Percentiles rank a stretch among this genome's conserved stretches.
Evolutionary conservation across 345 rosid genomes (phyloP).

Genomic region (Rubroshorea leprosula): DNA sequence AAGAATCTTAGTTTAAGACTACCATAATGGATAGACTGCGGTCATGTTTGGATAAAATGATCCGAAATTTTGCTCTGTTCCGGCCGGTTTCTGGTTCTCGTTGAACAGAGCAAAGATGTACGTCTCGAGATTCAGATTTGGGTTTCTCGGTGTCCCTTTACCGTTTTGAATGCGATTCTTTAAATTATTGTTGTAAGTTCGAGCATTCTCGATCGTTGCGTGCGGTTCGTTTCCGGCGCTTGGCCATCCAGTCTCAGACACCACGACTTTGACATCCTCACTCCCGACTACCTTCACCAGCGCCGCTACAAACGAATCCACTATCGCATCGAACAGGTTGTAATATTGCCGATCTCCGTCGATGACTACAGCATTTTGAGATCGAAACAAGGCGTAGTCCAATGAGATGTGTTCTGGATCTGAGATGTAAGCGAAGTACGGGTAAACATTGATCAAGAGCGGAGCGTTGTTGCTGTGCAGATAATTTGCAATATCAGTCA

Average conservation of each 20-base stretch:
- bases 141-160: constrained; percentile 15
- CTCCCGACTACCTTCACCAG: constrained; percentile 14
- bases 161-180: neutral
- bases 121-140: constrained; percentile 19
- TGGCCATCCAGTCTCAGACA: constrained; percentile 16
- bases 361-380: neutral
- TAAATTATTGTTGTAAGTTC: constrained; percentile 15
- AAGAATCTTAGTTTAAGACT: no score
- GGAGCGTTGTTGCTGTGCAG: constrained; percentile 14
- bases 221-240: neutral
- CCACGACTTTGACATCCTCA: constrained; percentile 15
- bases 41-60: constrained; percentile 22
- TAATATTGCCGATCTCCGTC: constrained; percentile 16
- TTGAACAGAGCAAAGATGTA: constrained; percentile 26
- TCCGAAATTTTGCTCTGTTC: constrained; percentile 16
- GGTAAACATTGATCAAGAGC: constrained; percentile 18
- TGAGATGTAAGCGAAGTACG: constrained; percentile 6
- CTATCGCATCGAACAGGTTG: constrained; percentile 23
- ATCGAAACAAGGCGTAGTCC: constrained; percentile 17
- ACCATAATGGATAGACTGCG: constrained; percentile 23
- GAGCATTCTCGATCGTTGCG: constrained; percentile 11
- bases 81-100: constrained; percentile 18
- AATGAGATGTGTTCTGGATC: constrained; percentile 12
- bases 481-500: constrained; percentile 1
- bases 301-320: constrained; percentile 22